A percentile compares a stretch with the other conserved stretches of the same genome.
These are phyloP conservation scores for Termitomyces sp. DNA, from an alignment of 768 basidiomycete genomes.

Conservation along the genomic window DNA sequence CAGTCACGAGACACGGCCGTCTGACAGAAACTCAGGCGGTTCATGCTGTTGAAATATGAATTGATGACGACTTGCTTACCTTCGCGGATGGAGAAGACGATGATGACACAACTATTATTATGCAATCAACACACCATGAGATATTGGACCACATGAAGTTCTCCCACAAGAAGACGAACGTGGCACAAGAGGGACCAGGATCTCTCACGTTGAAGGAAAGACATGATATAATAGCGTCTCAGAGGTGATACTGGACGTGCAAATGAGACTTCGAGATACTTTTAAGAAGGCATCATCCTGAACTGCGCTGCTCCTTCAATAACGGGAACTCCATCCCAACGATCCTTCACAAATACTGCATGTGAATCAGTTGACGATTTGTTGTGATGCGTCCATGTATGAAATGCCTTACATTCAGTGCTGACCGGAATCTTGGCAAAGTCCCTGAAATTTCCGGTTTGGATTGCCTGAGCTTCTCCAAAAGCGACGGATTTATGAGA, in stretches of 20 bases:
- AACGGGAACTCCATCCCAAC: conserved; percentile 22
- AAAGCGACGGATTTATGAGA: conserved; percentile 28
- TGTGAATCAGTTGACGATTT: background rate
- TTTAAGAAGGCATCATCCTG: conserved; percentile 14
- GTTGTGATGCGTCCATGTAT: background rate
- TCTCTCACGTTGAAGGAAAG: background rate
- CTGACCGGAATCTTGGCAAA: conserved; percentile 24
- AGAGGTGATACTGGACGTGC: background rate
- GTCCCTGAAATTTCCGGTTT: conserved; percentile 30
- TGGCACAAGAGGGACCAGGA: background rate
- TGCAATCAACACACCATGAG: background rate
- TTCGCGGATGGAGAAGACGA: too few species aligned
- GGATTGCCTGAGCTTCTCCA: conserved; percentile 30
- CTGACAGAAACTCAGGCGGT: too few species aligned
- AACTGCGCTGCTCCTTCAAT: conserved; percentile 22
- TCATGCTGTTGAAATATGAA: too few species aligned
- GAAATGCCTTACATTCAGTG: conserved; percentile 23
- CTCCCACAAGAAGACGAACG: background rate
- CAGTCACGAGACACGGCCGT: too few species aligned
- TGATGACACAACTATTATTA: too few species aligned
- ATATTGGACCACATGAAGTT: background rate
- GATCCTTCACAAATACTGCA: conserved; percentile 30
- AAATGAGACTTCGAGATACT: background rate
- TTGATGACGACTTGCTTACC: too few species aligned
- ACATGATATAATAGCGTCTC: background rate